phyloP scores from a whole-genome alignment of 257 asterid species.

The Euphrasia confusa region DNA sequence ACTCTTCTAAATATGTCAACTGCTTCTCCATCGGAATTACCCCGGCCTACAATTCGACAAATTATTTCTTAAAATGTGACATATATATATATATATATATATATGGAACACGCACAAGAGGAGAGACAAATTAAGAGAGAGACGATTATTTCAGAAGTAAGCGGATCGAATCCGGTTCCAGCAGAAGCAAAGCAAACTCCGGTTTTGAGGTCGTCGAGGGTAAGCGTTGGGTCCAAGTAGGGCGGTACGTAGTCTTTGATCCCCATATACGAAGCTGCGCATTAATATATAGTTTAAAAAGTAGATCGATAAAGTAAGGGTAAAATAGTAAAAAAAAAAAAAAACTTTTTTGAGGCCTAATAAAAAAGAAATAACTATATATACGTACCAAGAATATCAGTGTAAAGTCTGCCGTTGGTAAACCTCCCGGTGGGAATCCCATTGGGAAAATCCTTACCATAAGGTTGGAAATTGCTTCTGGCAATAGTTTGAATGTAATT shows the following conservation, averaged over 20 bases:
- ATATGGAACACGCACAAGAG: too few relatives aligned
- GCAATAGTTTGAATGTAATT: conserved; percentile 36
- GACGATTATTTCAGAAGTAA: conserved; percentile 39
- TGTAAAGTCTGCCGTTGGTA: conserved; percentile 56
- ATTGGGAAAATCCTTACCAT: conserved; percentile 49
- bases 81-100: too few relatives aligned
- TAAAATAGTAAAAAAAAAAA: too few relatives aligned
- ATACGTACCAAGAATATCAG: conserved; percentile 52
- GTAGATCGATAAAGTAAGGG: too few relatives aligned
- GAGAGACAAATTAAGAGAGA: not conserved
- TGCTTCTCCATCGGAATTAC: conserved; percentile 46
- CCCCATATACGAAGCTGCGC: conserved; percentile 45
- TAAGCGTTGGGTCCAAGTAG: conserved; percentile 59
- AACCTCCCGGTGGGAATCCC: conserved; percentile 65
- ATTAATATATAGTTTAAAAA: too few relatives aligned
- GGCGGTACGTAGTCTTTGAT: conserved; percentile 66
- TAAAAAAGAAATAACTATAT: too few relatives aligned
- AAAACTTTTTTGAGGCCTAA: too few relatives aligned
- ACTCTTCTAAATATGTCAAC: conserved; percentile 43
- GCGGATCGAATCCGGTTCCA: conserved; percentile 63
- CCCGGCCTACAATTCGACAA: not conserved
- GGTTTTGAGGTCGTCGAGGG: conserved; percentile 51
- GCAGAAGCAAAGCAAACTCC: conserved; percentile 89
- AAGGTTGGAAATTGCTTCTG: conserved; percentile 53
- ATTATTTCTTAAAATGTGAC: too few relatives aligned